Percentiles rank a stretch among this genome's conserved stretches.
Conservation (phyloP, 495 filamentous ascomycete species). For the Poronia punctata region DNA sequence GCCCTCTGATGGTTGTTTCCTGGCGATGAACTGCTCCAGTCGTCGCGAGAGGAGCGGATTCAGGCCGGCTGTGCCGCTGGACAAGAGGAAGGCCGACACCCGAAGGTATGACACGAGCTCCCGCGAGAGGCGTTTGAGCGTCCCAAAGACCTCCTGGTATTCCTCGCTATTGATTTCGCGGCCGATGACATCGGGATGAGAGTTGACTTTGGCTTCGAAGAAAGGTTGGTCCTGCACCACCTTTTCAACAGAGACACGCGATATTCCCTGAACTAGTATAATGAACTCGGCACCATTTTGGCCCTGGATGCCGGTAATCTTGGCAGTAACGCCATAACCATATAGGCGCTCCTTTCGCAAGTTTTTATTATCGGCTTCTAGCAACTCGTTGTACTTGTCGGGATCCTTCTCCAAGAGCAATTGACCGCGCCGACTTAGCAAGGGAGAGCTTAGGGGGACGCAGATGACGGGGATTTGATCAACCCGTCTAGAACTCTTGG, state of each 20-base stretch:
- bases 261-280: slow-evolving; percentile 77
- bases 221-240: slow-evolving; percentile 72
- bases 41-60: slow-evolving; percentile 79
- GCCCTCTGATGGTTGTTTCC: slow-evolving; percentile 69
- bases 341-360: slow-evolving; percentile 68
- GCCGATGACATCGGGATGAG: slow-evolving; percentile 26
- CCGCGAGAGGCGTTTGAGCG: slow-evolving; percentile 72
- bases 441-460: slow-evolving; percentile 67
- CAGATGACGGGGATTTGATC: slow-evolving; percentile 69
- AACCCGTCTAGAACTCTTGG: slow-evolving; percentile 54
- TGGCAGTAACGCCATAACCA: slow-evolving; percentile 67
- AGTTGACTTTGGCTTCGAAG: slow-evolving; percentile 68
- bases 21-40: slow-evolving; percentile 75
- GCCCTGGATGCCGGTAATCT: slow-evolving; percentile 77
- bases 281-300: slow-evolving; percentile 69
- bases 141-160: slow-evolving; percentile 60
- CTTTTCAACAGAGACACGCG: slow-evolving; percentile 67
- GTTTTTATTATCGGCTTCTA: slow-evolving; percentile 40
- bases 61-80: slow-evolving; percentile 49
- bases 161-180: slow-evolving; percentile 15
- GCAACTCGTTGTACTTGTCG: slow-evolving; percentile 47
- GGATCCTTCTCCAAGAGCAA: slow-evolving; percentile 48
- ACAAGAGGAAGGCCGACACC: slow-evolving; percentile 68
- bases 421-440: slow-evolving; percentile 63
- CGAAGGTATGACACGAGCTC: slow-evolving; percentile 76